phyloP scores from a whole-genome alignment of 768 basidiomycete genomes.

The Boletus tomentosulus region DNA sequence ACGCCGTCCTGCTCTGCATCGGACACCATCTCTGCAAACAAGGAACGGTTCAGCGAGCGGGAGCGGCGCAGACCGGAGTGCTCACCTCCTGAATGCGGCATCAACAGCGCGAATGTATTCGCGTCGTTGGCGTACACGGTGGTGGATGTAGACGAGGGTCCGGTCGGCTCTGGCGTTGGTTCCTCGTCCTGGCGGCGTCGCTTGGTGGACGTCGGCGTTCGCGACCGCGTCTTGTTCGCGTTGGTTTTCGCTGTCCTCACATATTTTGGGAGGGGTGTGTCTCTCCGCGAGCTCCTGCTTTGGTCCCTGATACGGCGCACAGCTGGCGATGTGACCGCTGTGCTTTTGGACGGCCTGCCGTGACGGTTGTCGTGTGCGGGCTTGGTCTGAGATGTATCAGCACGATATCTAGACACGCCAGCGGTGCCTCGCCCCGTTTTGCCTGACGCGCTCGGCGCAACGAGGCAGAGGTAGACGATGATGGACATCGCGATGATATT shows the following conservation, averaged over 20 bases:
- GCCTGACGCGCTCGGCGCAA: conserved; percentile 5
- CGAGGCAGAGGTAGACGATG: conserved; percentile 10
- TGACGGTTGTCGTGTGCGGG: neutral
- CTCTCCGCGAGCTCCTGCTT: neutral
- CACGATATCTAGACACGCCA: conserved; percentile 7
- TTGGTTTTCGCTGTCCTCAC: neutral
- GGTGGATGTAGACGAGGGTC: conserved; percentile 27
- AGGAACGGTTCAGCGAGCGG: neutral
- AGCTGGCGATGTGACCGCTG: neutral
- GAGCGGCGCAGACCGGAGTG: neutral
- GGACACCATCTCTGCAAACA: conserved; percentile 34
- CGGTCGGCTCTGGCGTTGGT: conserved; percentile 42
- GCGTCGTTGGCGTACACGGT: conserved; percentile 33
- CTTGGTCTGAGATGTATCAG: neutral
- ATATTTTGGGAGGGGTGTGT: neutral
- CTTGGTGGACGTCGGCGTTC: conserved; percentile 13
- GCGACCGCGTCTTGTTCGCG: neutral
- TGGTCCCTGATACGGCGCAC: neutral
- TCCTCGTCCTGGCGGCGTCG: conserved; percentile 20
- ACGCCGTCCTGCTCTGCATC: conserved; percentile 36
- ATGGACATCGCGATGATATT: conserved; percentile 12
- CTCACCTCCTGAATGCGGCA: conserved; percentile 35
- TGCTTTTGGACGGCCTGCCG: conserved; percentile 6
- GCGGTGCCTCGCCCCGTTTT: neutral
- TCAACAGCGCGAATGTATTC: conserved; percentile 33